Evolutionary conservation across 768 basidiomycete species (phyloP).

Genomic region (Strobilomyces echinocephalus): DNA sequence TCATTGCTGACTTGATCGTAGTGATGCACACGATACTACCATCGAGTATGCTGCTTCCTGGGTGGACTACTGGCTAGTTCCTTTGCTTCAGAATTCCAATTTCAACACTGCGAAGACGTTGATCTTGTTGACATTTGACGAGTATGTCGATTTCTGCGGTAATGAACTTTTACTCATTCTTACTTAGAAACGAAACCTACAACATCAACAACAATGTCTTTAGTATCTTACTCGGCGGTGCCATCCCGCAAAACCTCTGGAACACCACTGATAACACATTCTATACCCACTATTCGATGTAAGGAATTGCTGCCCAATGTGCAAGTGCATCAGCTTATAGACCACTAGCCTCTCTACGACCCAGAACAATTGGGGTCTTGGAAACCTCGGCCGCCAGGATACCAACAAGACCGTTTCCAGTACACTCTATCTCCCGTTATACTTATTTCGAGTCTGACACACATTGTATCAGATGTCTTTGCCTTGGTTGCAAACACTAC

Average conservation of each 20-base stretch:
- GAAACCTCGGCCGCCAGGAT: constrained; percentile 55
- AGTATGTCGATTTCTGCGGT: constrained; percentile 34
- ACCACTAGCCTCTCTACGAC: constrained; percentile 42
- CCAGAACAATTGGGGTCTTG: constrained; percentile 58
- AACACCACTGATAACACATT: constrained; percentile 48
- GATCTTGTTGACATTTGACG: constrained; percentile 61
- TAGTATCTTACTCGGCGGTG: constrained; percentile 42
- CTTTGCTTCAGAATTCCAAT: constrained; percentile 43
- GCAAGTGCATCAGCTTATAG: neutral
- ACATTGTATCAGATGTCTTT: constrained; percentile 43
- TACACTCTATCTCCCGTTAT: neutral
- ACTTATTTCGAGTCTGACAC: neutral
- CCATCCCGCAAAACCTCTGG: constrained; percentile 37
- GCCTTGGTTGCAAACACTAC: constrained; percentile 44
- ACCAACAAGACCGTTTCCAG: constrained; percentile 40
- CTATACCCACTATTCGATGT: constrained; percentile 58
- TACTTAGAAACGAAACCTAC: constrained; percentile 26
- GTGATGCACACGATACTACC: constrained; percentile 60
- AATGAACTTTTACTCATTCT: neutral
- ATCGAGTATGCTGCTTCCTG: constrained; percentile 44
- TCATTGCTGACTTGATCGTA: constrained; percentile 17
- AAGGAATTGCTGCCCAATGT: constrained; percentile 1
- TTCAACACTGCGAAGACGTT: constrained; percentile 56
- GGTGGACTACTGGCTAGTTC: constrained; percentile 47
- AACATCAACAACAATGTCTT: constrained; percentile 45